Base-by-base conservation (phyloP, 805 yeast species). In the Candida mattraensis region DNA sequence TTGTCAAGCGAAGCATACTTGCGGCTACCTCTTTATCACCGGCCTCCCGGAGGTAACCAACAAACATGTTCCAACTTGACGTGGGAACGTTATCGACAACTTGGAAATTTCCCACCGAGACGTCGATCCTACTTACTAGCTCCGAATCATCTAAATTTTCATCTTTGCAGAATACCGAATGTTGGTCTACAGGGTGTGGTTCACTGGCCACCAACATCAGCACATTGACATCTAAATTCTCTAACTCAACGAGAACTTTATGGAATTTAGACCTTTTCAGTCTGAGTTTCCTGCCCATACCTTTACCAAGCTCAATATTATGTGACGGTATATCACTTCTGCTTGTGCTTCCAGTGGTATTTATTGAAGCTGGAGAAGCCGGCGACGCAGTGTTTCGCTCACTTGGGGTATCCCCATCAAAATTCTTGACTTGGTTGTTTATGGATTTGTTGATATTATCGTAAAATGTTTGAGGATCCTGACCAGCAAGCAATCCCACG, bases 51-150 rank as follows among this genome's bases (percentile, higher is more conserved):
- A 83, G 70, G 46, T 80, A 75, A 1, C 89, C 78, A 19, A 80
- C 67, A 56, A 88, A 80, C 61, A 83, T 84, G 49, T 87, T 85
- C 96, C 97, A 91, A 0, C 95, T 83, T 0, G 97, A 91, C 0
- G 88, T 76, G 1, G 87, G 82, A 2, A 89, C 79, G 52, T 86
- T 83, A 56, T 89, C 97, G 35, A 75, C 63, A 3, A 87, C 66
- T 33, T 75, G 79, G 28, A 86, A 62, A 24, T 78, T 75, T 7
- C 69, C 69, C 3, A 83, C 61, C 10, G 63, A 58, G 2, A 87
- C 28, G 10, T 64, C 70, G 9, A 81, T 56, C 5, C 67, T 61
- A 50, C 70, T 80, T 9, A 83, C 56, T 3, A 70, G 29, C 33
- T 74, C 80, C 13, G 70, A 66, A 23, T 53, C 62, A 27, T 60